These are phyloP conservation scores for Camelina neglecta DNA, from an alignment of 345 rosid species.

Conservation along the genomic window DNA sequence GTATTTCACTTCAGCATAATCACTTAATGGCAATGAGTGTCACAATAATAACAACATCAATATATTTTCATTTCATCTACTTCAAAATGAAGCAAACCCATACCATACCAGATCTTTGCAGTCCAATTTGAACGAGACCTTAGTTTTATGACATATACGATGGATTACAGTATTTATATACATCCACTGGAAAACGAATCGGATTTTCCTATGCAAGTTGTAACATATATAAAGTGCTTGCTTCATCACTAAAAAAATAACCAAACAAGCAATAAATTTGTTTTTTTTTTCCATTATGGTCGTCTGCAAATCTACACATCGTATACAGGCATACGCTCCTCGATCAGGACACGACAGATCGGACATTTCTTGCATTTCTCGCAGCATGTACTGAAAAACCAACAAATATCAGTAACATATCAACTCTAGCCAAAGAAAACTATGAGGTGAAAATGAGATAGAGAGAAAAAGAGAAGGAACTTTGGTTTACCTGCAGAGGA, in stretches of 20 bases:
- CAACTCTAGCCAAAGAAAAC: background rate
- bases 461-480: background rate
- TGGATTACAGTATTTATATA: conserved; percentile 32
- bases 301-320: conserved; percentile 57
- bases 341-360: conserved; percentile 75
- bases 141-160: conserved; percentile 7
- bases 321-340: conserved; percentile 67
- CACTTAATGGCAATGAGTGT: background rate
- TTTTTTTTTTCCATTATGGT: background rate
- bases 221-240: conserved; percentile 39
- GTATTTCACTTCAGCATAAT: background rate
- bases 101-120: no score
- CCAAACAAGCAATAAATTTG: conserved; percentile 24
- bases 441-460: background rate
- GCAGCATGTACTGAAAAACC: conserved; percentile 66
- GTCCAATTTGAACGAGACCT: no score
- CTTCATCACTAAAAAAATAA: conserved; percentile 38
- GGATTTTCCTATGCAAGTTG: conserved; percentile 26
- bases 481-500: conserved; percentile 72
- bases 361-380: conserved; percentile 91
- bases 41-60: no score
- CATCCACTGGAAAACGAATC: conserved; percentile 31
- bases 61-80: no score
- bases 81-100: no score
- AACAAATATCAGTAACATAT: background rate